Evolutionary conservation across 495 filamentous ascomycete species (phyloP).

Genomic region (Hypoxylon cercidicola): DNA sequence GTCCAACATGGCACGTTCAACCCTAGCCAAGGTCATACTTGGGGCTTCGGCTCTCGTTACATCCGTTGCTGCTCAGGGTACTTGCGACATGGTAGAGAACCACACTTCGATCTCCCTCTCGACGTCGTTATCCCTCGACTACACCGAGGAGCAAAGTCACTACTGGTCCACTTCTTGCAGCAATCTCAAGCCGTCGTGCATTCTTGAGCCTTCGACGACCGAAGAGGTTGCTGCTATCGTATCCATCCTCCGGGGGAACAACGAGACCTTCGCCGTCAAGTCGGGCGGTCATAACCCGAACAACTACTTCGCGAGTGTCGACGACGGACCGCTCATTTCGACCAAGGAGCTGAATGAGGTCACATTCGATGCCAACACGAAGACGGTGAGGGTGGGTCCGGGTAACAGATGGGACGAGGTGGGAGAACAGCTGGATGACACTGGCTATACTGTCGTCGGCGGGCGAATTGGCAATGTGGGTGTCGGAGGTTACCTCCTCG

Average conservation of each 20-base stretch:
- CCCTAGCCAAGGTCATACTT: conserved; percentile 7
- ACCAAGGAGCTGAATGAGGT: conserved; percentile 57
- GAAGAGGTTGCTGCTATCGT: conserved; percentile 51
- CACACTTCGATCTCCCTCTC: conserved; percentile 32
- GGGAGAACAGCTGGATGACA: conserved; percentile 56
- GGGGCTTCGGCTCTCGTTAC: conserved; percentile 19
- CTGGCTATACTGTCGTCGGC: conserved; percentile 60
- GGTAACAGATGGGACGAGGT: conserved; percentile 65
- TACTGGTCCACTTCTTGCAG: conserved; percentile 60
- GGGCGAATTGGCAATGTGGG: conserved; percentile 60
- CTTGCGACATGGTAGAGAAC: conserved; percentile 34
- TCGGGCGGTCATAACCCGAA: conserved; percentile 63
- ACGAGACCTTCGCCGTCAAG: conserved; percentile 61
- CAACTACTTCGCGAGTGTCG: conserved; percentile 63
- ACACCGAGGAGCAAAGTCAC: conserved; percentile 52
- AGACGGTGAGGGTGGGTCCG: conserved; percentile 58
- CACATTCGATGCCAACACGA: conserved; percentile 54
- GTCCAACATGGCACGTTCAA: conserved; percentile 19
- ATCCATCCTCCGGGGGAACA: conserved; percentile 46
- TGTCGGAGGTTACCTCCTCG: conserved; percentile 56
- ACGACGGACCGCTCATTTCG: conserved; percentile 65
- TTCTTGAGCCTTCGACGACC: conserved; percentile 54
- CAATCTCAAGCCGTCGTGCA: conserved; percentile 58
- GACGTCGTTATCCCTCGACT: conserved; percentile 36
- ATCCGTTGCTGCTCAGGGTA: conserved; percentile 23